Percentiles rank a stretch among this genome's conserved stretches.
These are phyloP conservation scores for Crithidia expoeki DNA, from an alignment of 208 protist genomes.

Conservation along the genomic window DNA sequence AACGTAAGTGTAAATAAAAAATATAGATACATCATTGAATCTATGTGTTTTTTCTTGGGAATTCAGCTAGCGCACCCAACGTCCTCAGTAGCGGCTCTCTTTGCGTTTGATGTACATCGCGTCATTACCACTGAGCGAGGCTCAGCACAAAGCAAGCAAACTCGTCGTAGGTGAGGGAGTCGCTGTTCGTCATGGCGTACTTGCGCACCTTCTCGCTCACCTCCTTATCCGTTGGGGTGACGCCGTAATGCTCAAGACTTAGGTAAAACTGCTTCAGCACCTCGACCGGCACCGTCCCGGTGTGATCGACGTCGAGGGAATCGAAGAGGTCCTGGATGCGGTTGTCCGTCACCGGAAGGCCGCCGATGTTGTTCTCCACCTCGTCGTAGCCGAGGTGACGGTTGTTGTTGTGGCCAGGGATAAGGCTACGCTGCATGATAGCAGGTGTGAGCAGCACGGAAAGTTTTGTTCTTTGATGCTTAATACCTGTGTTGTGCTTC, in stretches of 20 bases:
- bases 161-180: slow-evolving; percentile 88
- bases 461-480: neutral
- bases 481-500: too few relatives aligned
- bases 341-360: slow-evolving; percentile 89
- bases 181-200: slow-evolving; percentile 70
- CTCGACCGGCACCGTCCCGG: slow-evolving; percentile 72
- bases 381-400: slow-evolving; percentile 87
- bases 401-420: slow-evolving; percentile 93
- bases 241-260: slow-evolving; percentile 86
- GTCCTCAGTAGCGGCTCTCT: too few relatives aligned
- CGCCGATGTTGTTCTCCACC: slow-evolving; percentile 93
- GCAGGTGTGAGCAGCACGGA: too few relatives aligned
- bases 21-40: too few relatives aligned
- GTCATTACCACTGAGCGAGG: slow-evolving; percentile 72
- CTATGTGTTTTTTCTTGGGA: too few relatives aligned
- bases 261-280: slow-evolving; percentile 85
- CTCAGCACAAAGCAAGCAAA: slow-evolving; percentile 90
- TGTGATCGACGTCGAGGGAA: slow-evolving; percentile 80
- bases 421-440: slow-evolving; percentile 79
- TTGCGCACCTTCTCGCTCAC: slow-evolving; percentile 79
- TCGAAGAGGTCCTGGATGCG: slow-evolving; percentile 91
- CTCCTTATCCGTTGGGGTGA: slow-evolving; percentile 81
- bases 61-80: too few relatives aligned
- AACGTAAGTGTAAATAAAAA: too few relatives aligned
- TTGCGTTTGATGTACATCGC: neutral